phyloP scores from a whole-genome alignment of 768 basidiomycete genomes.

The Sistotremastrum suecicum region DNA sequence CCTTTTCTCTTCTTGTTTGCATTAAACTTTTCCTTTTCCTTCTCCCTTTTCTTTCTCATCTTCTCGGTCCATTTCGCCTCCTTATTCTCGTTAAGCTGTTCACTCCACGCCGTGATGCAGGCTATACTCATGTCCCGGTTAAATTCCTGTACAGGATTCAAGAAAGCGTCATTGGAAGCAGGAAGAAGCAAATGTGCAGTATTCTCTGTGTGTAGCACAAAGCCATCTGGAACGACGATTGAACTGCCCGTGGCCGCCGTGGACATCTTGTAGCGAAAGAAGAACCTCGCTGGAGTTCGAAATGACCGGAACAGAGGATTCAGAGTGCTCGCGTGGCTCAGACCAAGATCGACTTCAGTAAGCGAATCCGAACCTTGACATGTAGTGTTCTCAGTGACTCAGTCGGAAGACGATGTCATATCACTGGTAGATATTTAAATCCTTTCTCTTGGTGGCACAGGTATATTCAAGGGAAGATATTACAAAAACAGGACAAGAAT shows the following conservation, averaged over 20 bases:
- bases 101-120: conserved; percentile 81
- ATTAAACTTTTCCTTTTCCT: not conserved
- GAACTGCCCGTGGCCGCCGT: conserved; percentile 3
- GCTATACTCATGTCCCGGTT: conserved; percentile 91
- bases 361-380: too few relatives aligned
- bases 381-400: too few relatives aligned
- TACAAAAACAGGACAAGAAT: too few relatives aligned
- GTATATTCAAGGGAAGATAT: too few relatives aligned
- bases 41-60: conserved; percentile 33
- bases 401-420: too few relatives aligned
- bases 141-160: conserved; percentile 97
- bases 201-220: conserved; percentile 70
- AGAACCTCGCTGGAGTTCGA: too few relatives aligned
- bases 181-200: conserved; percentile 68
- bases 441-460: too few relatives aligned
- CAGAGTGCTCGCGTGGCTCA: too few relatives aligned
- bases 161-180: conserved; percentile 67
- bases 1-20: conserved; percentile 4
- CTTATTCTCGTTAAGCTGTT: conserved; percentile 50
- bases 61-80: conserved; percentile 41
- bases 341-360: too few relatives aligned
- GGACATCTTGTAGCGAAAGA: too few relatives aligned
- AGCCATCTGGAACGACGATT: conserved; percentile 52
- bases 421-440: too few relatives aligned
- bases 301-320: too few relatives aligned